Percentiles rank a stretch among this genome's conserved stretches.
Evolutionary conservation across 129 eudicot species (phyloP).

Genomic region (Pittosporum tobira): DNA sequence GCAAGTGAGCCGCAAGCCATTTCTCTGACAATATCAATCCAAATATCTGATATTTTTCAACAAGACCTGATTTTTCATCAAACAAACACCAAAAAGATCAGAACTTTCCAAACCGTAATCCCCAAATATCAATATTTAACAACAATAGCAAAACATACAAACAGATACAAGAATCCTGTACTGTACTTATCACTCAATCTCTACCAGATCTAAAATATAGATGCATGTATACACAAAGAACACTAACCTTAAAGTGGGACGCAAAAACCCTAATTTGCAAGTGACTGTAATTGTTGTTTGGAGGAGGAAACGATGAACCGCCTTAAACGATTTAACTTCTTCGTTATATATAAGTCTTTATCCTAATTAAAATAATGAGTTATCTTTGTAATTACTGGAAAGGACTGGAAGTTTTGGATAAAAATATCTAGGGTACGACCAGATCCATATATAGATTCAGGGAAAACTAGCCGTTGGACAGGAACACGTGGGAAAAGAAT

Average conservation of each 20-base stretch:
- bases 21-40: not conserved
- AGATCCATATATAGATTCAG: not conserved
- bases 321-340: constrained; percentile 14
- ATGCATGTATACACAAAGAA: not conserved
- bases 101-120: constrained; percentile 8
- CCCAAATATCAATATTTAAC: constrained; percentile 12
- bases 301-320: constrained; percentile 29
- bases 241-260: constrained; percentile 15
- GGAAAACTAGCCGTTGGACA: constrained; percentile 44
- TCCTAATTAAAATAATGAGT: too few relatives aligned
- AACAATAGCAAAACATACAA: not conserved
- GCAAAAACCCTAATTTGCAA: constrained; percentile 15
- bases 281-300: constrained; percentile 29
- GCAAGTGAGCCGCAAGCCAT: constrained; percentile 30
- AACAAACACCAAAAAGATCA: constrained; percentile 9
- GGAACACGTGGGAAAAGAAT: constrained; percentile 20
- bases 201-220: not conserved
- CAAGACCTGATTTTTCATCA: constrained; percentile 21
- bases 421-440: not conserved
- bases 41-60: not conserved
- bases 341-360: constrained; percentile 16
- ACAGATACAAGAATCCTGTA: not conserved
- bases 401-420: constrained; percentile 23
- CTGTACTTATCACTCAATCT: not conserved
- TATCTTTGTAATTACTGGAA: constrained; percentile 14